A percentile compares a stretch with the other conserved stretches of the same genome.
These are phyloP conservation scores for Cryphonectria naterciae DNA, from an alignment of 2,329 filamentous ascomycete genomes.

Conservation along the genomic window DNA sequence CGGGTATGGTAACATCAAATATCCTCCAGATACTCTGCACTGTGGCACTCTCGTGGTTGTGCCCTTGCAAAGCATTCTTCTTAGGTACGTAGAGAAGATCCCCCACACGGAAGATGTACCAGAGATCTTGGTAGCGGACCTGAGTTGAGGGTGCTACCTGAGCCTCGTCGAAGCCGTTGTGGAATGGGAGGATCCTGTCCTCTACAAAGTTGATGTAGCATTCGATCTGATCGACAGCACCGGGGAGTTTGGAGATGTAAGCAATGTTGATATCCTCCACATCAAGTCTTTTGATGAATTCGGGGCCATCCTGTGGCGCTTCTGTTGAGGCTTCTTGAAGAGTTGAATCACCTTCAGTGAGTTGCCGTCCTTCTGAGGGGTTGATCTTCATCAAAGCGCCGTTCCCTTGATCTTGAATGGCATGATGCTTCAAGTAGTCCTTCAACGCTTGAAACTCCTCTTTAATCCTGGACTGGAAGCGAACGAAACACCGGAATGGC, in stretches of 20 bases:
- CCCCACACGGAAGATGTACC: conserved; percentile 10
- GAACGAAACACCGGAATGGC: background rate
- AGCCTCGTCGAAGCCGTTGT: background rate
- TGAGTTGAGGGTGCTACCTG: background rate
- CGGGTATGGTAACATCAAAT: background rate
- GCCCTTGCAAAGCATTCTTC: background rate
- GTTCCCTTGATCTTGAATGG: background rate
- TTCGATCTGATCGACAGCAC: conserved; percentile 10
- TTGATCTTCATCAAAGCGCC: background rate
- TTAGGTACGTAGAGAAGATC: conserved; percentile 10
- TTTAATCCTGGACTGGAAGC: background rate
- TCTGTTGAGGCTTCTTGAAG: background rate
- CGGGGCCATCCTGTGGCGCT: background rate
- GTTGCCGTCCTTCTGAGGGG: background rate
- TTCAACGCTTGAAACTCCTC: background rate
- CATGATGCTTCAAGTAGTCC: background rate
- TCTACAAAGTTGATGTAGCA: conserved; percentile 12
- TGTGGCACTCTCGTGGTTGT: background rate
- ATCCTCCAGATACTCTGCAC: background rate
- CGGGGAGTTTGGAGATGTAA: background rate
- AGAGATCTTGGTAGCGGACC: conserved; percentile 13
- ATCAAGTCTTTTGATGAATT: background rate
- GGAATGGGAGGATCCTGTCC: background rate
- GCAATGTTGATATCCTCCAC: background rate
- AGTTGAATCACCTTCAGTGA: background rate